Conservation (phyloP, 768 basidiomycete genomes). For the Collybiopsis confluens region DNA sequence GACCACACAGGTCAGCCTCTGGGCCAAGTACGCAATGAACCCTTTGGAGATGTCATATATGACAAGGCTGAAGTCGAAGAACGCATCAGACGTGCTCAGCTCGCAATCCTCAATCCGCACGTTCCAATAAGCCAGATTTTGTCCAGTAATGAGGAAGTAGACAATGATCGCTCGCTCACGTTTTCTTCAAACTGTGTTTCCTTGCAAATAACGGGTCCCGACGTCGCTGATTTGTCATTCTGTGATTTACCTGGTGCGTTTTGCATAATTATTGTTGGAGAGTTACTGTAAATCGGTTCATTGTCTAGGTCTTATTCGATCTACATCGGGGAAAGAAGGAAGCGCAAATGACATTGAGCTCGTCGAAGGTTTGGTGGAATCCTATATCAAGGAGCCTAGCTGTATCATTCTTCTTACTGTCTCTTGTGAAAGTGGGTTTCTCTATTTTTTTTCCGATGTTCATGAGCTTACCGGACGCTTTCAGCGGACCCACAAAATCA, state of each 20-base stretch:
- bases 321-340: slow-evolving; percentile 45
- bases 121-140: slow-evolving; percentile 31
- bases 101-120: slow-evolving; percentile 60
- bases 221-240: slow-evolving; percentile 61
- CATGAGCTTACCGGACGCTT: too few relatives aligned
- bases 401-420: slow-evolving; percentile 60
- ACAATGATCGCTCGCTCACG: slow-evolving; percentile 20
- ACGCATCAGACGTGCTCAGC: slow-evolving; percentile 60
- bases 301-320: slow-evolving; percentile 46
- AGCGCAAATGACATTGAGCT: slow-evolving; percentile 55
- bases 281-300: not conserved
- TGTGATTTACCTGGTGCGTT: slow-evolving; percentile 54
- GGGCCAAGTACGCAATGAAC: slow-evolving; percentile 32
- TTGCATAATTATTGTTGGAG: not conserved
- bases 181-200: slow-evolving; percentile 59
- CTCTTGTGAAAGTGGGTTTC: slow-evolving; percentile 57
- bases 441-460: not conserved
- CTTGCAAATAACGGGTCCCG: slow-evolving; percentile 53
- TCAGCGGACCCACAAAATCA: slow-evolving; percentile 81
- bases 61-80: slow-evolving; percentile 57
- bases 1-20: slow-evolving; percentile 34
- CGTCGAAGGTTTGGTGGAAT: slow-evolving; percentile 50
- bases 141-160: slow-evolving; percentile 25
- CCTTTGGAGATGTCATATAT: slow-evolving; percentile 46
- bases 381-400: slow-evolving; percentile 58